phyloP scores from a whole-genome alignment of 1,284 basidiomycete species.

The Amylostereum areolatum region DNA sequence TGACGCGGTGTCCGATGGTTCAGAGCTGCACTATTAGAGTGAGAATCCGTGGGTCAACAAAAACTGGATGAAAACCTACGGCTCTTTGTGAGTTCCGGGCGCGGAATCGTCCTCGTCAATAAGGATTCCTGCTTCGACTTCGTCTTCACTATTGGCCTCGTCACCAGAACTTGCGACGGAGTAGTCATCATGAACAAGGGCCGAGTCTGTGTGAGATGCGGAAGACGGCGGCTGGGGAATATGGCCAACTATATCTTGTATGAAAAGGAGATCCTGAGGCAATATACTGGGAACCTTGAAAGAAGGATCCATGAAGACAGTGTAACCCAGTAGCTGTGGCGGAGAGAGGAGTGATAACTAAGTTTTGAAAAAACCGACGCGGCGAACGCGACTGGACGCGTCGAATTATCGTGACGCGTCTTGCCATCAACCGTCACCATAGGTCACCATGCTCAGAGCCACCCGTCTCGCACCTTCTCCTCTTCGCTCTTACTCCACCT shows the following conservation, averaged over 20 bases:
- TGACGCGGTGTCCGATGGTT: constrained; percentile 27
- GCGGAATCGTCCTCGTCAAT: constrained; percentile 22
- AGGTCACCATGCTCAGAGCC: constrained; percentile 6
- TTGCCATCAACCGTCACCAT: background rate
- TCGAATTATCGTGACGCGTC: background rate
- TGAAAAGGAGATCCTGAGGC: constrained; percentile 69
- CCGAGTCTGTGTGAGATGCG: background rate
- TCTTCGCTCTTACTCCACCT: constrained; percentile 33
- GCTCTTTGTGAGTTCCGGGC: constrained; percentile 14
- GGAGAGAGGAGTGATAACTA: background rate
- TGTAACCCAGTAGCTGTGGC: background rate
- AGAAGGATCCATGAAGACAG: background rate
- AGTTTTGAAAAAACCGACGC: background rate
- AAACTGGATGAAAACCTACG: background rate
- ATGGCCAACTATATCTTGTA: constrained; percentile 55
- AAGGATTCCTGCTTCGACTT: constrained; percentile 58
- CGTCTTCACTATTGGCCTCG: constrained; percentile 50
- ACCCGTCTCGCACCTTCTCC: constrained; percentile 4
- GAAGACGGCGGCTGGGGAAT: constrained; percentile 12
- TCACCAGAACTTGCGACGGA: constrained; percentile 42
- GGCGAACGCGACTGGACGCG: background rate
- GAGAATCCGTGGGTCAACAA: no score
- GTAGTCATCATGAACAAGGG: constrained; percentile 24
- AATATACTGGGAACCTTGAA: constrained; percentile 58
- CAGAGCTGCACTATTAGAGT: no score